These are phyloP conservation scores for Bipolaris cookei DNA, from an alignment of 2,329 filamentous ascomycete genomes.

Conservation along the genomic window DNA sequence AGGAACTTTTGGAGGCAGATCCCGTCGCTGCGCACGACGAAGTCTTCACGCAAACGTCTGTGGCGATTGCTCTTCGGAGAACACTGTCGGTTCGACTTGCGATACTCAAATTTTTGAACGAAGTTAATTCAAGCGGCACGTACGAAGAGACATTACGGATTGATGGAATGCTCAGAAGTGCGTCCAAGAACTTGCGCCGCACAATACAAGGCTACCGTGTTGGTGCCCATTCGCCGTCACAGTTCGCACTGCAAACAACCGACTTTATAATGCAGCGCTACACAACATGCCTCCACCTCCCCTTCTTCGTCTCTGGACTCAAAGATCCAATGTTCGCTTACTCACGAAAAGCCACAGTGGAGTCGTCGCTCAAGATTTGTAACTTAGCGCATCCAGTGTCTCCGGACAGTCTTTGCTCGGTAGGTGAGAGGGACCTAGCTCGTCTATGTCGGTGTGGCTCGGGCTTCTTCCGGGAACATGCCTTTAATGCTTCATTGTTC, in stretches of 20 bases:
- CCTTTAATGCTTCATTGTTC: conserved; percentile 31
- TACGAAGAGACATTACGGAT: conserved; percentile 40
- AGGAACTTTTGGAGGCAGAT: conserved; percentile 42
- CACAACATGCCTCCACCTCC: conserved; percentile 33
- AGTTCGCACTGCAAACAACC: conserved; percentile 27
- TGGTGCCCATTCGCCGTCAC: background rate
- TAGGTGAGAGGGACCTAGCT: conserved; percentile 19
- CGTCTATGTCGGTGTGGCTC: conserved; percentile 31
- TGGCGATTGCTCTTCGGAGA: conserved; percentile 47
- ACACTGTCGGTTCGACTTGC: conserved; percentile 48
- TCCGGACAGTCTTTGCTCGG: background rate
- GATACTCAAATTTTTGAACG: conserved; percentile 43
- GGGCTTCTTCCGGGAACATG: conserved; percentile 34
- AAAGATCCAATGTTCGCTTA: conserved; percentile 34
- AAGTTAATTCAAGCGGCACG: conserved; percentile 28
- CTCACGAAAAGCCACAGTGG: conserved; percentile 35
- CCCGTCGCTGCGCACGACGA: conserved; percentile 36
- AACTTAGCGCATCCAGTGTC: conserved; percentile 18
- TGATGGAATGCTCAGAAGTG: conserved; percentile 25
- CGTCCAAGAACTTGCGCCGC: conserved; percentile 29
- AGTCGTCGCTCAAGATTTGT: conserved; percentile 39
- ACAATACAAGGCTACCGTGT: conserved; percentile 22
- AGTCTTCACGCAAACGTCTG: conserved; percentile 45
- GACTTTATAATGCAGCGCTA: conserved; percentile 41
- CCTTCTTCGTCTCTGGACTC: conserved; percentile 31